Percentiles rank a stretch among this genome's conserved stretches.
Evolutionary conservation across 139 green algal genomes (phyloP).

Genomic region (Microglena sp.): DNA sequence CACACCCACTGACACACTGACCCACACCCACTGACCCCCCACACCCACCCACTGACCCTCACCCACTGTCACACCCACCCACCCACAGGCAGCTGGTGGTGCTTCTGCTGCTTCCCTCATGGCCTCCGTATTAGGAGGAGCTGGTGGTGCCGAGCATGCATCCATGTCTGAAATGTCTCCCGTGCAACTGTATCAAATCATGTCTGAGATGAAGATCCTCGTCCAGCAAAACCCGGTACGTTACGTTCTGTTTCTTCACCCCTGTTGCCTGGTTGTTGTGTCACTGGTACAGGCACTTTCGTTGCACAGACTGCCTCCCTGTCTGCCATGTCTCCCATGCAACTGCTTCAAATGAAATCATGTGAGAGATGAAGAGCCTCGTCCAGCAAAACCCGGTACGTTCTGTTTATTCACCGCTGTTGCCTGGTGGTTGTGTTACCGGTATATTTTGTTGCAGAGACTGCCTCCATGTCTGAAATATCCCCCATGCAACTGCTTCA

Average conservation of each 20-base stretch:
- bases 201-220: slow-evolving; percentile 18
- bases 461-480: too few relatives aligned
- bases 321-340: slow-evolving; percentile 39
- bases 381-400: slow-evolving; percentile 3
- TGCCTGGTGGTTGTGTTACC: not conserved
- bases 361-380: slow-evolving; percentile 20
- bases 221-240: slow-evolving; percentile 2
- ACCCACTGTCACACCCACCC: too few relatives aligned
- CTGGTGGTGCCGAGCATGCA: too few relatives aligned
- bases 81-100: too few relatives aligned
- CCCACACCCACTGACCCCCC: too few relatives aligned
- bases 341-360: slow-evolving; percentile 62
- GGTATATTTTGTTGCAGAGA: too few relatives aligned
- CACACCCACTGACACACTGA: too few relatives aligned
- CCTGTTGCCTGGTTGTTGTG: not conserved
- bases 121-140: too few relatives aligned
- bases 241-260: not conserved
- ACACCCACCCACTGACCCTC: too few relatives aligned
- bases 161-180: slow-evolving; percentile 43
- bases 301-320: too few relatives aligned
- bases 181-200: slow-evolving; percentile 56
- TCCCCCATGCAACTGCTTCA: slow-evolving; percentile 57
- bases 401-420: not conserved
- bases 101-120: too few relatives aligned
- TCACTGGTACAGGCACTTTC: too few relatives aligned